A percentile compares a stretch with the other conserved stretches of the same genome.
These are phyloP conservation scores for Pythium graminicola DNA, from an alignment of 352 stramenopile genomes.

Conservation along the genomic window DNA sequence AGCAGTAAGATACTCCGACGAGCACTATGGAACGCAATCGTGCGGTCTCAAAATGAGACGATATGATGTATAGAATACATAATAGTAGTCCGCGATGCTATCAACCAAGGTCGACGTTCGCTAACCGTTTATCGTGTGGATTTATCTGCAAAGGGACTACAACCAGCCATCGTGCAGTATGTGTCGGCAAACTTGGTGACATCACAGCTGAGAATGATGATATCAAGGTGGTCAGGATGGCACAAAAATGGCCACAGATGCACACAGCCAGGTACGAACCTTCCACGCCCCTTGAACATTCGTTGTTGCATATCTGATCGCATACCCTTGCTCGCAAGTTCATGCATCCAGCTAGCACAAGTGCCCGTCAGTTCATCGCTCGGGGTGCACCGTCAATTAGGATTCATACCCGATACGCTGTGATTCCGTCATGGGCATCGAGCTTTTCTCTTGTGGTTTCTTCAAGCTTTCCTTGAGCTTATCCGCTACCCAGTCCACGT, in stretches of 20 bases:
- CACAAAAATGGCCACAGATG: background rate
- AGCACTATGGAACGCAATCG: background rate
- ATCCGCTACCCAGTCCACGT: no score
- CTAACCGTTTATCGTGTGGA: constrained; percentile 45
- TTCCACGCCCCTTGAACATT: constrained; percentile 79
- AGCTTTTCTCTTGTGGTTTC: constrained; percentile 56
- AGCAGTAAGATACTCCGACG: constrained; percentile 13
- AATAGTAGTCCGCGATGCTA: constrained; percentile 10
- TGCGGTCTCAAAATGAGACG: constrained; percentile 11
- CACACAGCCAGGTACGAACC: constrained; percentile 24
- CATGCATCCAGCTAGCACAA: constrained; percentile 53
- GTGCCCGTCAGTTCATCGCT: background rate
- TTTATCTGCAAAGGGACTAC: constrained; percentile 82
- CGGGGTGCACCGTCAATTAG: no score
- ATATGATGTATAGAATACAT: constrained; percentile 17
- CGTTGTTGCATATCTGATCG: constrained; percentile 66
- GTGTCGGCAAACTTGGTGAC: constrained; percentile 81
- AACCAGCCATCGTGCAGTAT: constrained; percentile 81
- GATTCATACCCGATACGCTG: constrained; percentile 53
- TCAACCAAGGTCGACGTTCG: background rate
- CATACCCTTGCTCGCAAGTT: constrained; percentile 59
- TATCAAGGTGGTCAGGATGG: background rate
- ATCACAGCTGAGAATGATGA: constrained; percentile 42
- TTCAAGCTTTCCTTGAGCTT: constrained; percentile 64
- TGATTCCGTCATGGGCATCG: constrained; percentile 64